Evolutionary conservation across 1,284 basidiomycete species (phyloP).

Genomic region (Boletus mariae): DNA sequence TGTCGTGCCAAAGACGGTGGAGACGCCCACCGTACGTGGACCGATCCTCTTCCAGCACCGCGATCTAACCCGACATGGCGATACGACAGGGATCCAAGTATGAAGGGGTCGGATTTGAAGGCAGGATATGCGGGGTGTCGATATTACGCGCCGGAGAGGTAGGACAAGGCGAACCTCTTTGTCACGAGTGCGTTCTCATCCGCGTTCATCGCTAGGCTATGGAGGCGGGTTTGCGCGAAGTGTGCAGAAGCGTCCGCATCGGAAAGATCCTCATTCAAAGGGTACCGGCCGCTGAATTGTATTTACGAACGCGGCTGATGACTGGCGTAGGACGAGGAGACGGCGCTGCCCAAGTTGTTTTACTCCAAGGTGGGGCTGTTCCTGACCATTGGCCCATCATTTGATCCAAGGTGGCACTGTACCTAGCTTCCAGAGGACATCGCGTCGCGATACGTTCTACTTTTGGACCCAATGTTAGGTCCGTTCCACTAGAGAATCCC

Average conservation of each 20-base stretch:
- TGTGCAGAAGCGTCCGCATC: slow-evolving; percentile 88
- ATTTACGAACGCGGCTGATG: slow-evolving; percentile 1
- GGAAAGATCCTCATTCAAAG: slow-evolving; percentile 94
- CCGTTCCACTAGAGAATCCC: neutral
- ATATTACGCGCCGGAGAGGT: slow-evolving; percentile 88
- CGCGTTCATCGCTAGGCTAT: slow-evolving; percentile 58
- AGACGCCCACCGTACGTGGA: slow-evolving; percentile 67
- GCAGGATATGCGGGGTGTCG: slow-evolving; percentile 92
- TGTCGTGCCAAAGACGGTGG: slow-evolving; percentile 78
- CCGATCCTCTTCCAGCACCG: too few relatives aligned
- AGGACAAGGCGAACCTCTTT: slow-evolving; percentile 10
- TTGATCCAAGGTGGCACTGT: neutral
- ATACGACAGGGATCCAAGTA: slow-evolving; percentile 69
- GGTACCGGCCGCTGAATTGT: slow-evolving; percentile 41
- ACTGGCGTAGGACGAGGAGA: slow-evolving; percentile 79
- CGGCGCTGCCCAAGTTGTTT: slow-evolving; percentile 85
- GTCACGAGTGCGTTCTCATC: neutral
- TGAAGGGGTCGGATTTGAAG: slow-evolving; percentile 88
- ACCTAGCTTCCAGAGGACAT: slow-evolving; percentile 90
- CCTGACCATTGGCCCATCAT: neutral
- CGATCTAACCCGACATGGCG: too few relatives aligned
- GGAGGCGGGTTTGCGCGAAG: slow-evolving; percentile 91
- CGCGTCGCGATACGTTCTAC: slow-evolving; percentile 83
- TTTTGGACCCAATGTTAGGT: slow-evolving; percentile 97
- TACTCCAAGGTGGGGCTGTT: slow-evolving; percentile 65